Conservation (phyloP, 331 rosid species). For the Quercus lobata region DNA sequence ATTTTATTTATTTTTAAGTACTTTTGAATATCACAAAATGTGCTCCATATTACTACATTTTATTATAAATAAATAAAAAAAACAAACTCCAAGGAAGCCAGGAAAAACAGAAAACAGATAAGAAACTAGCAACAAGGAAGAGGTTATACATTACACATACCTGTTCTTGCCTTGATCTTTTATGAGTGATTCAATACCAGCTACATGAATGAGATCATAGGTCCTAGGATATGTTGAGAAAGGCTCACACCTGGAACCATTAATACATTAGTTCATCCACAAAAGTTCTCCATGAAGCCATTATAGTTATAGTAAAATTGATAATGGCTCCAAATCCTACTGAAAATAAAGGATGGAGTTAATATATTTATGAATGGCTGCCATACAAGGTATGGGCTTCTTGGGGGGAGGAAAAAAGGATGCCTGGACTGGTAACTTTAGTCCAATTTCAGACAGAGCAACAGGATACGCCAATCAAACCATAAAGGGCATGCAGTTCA, state of each 20-base stretch:
- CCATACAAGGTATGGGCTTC: too few relatives aligned
- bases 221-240: slow-evolving; percentile 97
- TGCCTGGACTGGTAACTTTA: too few relatives aligned
- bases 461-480: too few relatives aligned
- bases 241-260: slow-evolving; percentile 88
- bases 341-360: neutral
- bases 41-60: neutral
- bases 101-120: slow-evolving; percentile 2
- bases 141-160: slow-evolving; percentile 25
- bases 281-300: neutral
- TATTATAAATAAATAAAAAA: too few relatives aligned
- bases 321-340: neutral
- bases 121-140: neutral
- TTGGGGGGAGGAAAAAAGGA: too few relatives aligned
- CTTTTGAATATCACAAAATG: slow-evolving; percentile 2
- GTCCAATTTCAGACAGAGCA: too few relatives aligned
- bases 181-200: slow-evolving; percentile 74
- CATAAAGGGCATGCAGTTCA: too few relatives aligned
- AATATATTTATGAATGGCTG: too few relatives aligned
- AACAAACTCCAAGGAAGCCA: neutral
- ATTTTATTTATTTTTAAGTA: neutral
- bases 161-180: slow-evolving; percentile 66
- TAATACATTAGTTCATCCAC: slow-evolving; percentile 20
- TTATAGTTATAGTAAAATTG: neutral
- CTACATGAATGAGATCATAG: slow-evolving; percentile 81